These are phyloP conservation scores for Paraconiothyrium brasiliense DNA, from an alignment of 2,329 filamentous ascomycete genomes.

Conservation along the genomic window DNA sequence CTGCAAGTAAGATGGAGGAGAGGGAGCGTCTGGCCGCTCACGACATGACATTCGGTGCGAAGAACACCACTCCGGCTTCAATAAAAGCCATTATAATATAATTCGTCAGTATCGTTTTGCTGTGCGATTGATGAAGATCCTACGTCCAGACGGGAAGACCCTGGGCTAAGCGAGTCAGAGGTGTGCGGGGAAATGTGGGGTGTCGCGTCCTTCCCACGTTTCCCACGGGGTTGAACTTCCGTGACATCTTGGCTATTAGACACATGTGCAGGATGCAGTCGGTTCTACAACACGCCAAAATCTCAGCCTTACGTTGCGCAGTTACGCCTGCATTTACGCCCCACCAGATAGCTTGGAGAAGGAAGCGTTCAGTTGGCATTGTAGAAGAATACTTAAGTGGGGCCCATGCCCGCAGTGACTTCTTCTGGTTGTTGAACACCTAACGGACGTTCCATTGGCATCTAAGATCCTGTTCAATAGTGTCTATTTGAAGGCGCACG, in stretches of 20 bases:
- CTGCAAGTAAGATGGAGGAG: neutral
- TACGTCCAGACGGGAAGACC: neutral
- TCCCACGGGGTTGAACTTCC: neutral
- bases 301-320: neutral
- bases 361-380: neutral
- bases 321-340: neutral
- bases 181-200: conserved; percentile 22
- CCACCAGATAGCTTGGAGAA: neutral
- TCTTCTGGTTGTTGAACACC: neutral
- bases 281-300: no score
- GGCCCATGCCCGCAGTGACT: neutral
- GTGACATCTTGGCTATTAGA: neutral
- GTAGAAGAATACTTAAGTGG: neutral
- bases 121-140: neutral
- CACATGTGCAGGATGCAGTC: no score
- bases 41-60: neutral
- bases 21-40: neutral
- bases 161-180: neutral
- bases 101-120: no score
- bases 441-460: neutral
- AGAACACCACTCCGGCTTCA: neutral
- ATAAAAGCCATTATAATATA: neutral
- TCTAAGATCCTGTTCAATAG: no score
- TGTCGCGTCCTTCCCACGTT: neutral
- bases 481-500: no score